A percentile compares a stretch with the other conserved stretches of the same genome.
These are phyloP conservation scores for Acacia confusa DNA, from an alignment of 306 rosid species.

Conservation along the genomic window DNA sequence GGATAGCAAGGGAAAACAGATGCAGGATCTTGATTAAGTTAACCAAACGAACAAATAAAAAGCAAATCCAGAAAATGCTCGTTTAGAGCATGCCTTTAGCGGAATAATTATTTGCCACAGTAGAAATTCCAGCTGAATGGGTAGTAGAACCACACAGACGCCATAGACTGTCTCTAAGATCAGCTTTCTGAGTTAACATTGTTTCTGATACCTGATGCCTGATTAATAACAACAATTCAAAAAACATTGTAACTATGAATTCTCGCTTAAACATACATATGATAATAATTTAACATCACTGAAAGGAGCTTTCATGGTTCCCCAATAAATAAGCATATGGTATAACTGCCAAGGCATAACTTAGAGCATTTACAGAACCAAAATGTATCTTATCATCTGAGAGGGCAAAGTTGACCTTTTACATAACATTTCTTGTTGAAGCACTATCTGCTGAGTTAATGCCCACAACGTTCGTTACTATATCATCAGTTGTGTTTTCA, in stretches of 20 bases:
- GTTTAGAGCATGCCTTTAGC: conserved; percentile 53
- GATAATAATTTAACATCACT: background rate
- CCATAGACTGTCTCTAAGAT: conserved; percentile 28
- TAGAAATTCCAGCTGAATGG: conserved; percentile 44
- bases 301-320: background rate
- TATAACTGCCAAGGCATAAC: background rate
- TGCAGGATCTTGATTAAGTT: background rate
- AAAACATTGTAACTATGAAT: background rate
- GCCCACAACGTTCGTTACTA: background rate
- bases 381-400: background rate
- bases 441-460: background rate
- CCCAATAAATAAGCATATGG: background rate
- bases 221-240: conserved; percentile 13
- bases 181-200: conserved; percentile 35
- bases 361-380: conserved; percentile 3
- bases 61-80: background rate
- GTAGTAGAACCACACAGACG: conserved; percentile 32
- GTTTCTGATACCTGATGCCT: conserved; percentile 48
- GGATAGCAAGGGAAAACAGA: conserved; percentile 30
- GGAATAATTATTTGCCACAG: conserved; percentile 45
- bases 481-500: background rate
- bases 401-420: background rate
- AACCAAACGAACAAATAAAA: background rate
- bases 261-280: background rate
- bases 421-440: background rate